Conservation (phyloP, 306 rosid species). For the Clitoria ternatea region DNA sequence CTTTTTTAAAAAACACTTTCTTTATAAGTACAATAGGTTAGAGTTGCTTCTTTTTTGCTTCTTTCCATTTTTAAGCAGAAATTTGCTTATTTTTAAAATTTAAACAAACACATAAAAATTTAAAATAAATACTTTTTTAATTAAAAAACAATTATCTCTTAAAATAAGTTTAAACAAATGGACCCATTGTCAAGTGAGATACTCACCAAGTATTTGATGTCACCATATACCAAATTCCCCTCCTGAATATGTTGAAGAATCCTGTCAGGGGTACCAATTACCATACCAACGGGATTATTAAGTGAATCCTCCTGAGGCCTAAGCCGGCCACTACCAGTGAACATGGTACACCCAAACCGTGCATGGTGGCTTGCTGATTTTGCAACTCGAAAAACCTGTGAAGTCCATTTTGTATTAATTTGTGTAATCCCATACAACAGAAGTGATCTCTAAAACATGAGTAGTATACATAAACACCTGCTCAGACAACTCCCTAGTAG, state of each 20-base stretch:
- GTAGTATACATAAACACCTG: slow-evolving; percentile 55
- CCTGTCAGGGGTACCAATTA: slow-evolving; percentile 95
- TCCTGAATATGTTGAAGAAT: slow-evolving; percentile 94
- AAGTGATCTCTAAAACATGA: slow-evolving; percentile 15
- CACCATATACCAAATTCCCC: slow-evolving; percentile 89
- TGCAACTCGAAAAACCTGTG: slow-evolving; percentile 87
- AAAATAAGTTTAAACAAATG: no score
- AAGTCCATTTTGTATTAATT: slow-evolving; percentile 29
- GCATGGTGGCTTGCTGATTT: slow-evolving; percentile 91
- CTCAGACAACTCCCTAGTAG: slow-evolving; percentile 93
- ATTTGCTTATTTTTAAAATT: no score
- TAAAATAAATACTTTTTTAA: no score
- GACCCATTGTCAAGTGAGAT: not conserved
- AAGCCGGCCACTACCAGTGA: slow-evolving; percentile 88
- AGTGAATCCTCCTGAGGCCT: slow-evolving; percentile 92
- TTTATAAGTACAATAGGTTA: no score
- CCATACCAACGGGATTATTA: slow-evolving; percentile 77
- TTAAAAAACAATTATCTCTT: no score
- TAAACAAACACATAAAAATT: no score
- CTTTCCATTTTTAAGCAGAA: no score
- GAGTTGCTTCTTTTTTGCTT: no score
- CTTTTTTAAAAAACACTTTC: no score
- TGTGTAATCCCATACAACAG: not conserved
- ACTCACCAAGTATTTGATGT: slow-evolving; percentile 83
- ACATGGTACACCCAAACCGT: slow-evolving; percentile 83